A percentile compares a stretch with the other conserved stretches of the same genome.
These are phyloP conservation scores for Hanseniaspora taiwanica DNA, from an alignment of 805 yeast genomes.

Conservation along the genomic window DNA sequence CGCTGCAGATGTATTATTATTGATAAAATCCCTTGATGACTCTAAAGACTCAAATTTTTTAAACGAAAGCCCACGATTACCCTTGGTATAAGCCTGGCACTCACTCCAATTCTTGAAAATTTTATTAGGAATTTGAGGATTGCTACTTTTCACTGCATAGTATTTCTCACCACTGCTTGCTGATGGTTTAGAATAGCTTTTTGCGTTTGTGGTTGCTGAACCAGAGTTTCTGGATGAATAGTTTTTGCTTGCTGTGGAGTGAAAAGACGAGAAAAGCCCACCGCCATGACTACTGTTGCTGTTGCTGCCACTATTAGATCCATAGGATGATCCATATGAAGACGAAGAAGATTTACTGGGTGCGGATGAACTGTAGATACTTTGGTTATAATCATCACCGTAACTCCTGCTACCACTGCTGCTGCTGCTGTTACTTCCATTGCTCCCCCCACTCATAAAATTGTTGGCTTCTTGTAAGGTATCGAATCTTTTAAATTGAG, in stretches of 20 bases:
- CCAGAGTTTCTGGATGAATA: not conserved
- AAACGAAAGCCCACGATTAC: slow-evolving; percentile 28
- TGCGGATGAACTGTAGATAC: not conserved
- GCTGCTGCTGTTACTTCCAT: not conserved
- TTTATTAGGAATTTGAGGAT: slow-evolving; percentile 14
- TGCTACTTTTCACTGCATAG: slow-evolving; percentile 24
- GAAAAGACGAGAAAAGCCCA: too few species aligned
- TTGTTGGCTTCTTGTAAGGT: slow-evolving; percentile 34
- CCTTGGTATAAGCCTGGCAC: slow-evolving; percentile 19
- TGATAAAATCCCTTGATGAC: slow-evolving; percentile 24
- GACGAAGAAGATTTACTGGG: not conserved
- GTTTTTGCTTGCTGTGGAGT: too few species aligned
- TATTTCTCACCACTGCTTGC: slow-evolving; percentile 6
- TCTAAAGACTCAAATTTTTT: slow-evolving; percentile 27
- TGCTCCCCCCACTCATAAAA: slow-evolving; percentile 19
- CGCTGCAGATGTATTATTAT: slow-evolving; percentile 8
- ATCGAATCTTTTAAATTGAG: slow-evolving; percentile 43
- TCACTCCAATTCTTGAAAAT: slow-evolving; percentile 23
- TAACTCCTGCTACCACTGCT: too few species aligned
- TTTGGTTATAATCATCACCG: not conserved
- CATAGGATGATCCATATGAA: not conserved
- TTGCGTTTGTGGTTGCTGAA: not conserved
- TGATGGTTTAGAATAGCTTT: not conserved
- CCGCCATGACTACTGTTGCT: too few species aligned
- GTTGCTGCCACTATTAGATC: not conserved